Base-by-base conservation (phyloP, 31 red algal species). In the Endocladia muricata region DNA sequence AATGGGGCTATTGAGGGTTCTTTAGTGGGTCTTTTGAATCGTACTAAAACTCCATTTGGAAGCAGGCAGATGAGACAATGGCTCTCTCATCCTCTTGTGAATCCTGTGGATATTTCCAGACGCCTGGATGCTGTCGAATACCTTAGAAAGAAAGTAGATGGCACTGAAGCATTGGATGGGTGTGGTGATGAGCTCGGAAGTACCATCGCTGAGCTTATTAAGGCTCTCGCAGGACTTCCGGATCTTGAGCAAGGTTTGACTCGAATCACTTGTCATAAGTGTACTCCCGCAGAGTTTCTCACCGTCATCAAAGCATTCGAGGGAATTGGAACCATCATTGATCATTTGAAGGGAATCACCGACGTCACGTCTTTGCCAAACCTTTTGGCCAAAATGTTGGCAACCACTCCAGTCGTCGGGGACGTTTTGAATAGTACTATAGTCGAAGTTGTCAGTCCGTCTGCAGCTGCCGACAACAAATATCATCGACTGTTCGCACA, bases 231-330 rank as follows among this genome's bases (percentile, higher is more conserved):
- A 21, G 69, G 55, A 41, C 5, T 83, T 25, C 88, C 88, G 23
- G 88, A 91, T 66, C 51, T 91, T 25, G 88, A 91, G 61, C 79
- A 78, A 44, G 88, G 62, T 25, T 38, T 91, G 26, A 77, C 62
- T 26, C 55, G 79, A 68, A 60, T 91, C 61, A 41, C 68, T 35
- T 84, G 81, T 44, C 47, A 51, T 32, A 80, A 81, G 38, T 83
- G 70, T 36, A 70, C 78, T 11, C 88, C 88, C 0, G 55, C 57
- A 19, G 88, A 84, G 55, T 54, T 91, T 55, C 44, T 84, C 7
- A 38, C 65, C 2, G 77, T 90, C 4, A 37, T 90, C 1, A 64
- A 25, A 3, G 47, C 86, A 9, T 40, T 90, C 32, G 38, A 75
- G 33, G 77, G 39, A 48, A 38, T 81, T 37, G 69, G 77, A 3